Percentiles rank a stretch among this genome's conserved stretches.
phyloP scores from a whole-genome alignment of 345 rosid genomes.

The Euphorbia pulcherrima region DNA sequence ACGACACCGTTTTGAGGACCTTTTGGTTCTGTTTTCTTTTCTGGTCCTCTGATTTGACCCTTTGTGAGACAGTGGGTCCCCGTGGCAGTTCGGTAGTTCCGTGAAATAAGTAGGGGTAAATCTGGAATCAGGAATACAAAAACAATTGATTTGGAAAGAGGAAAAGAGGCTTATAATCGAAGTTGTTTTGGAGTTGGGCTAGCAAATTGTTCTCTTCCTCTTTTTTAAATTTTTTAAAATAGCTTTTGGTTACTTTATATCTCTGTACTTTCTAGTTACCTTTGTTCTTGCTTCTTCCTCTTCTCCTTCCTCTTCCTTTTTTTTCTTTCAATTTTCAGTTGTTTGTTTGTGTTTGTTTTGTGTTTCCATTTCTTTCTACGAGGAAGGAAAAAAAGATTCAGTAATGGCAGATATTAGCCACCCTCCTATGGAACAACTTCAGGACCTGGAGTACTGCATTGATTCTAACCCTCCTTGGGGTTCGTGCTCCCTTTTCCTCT shows the following conservation, averaged over 20 bases:
- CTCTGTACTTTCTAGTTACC: constrained; percentile 27
- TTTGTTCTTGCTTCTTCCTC: constrained; percentile 29
- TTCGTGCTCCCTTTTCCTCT: constrained; percentile 8
- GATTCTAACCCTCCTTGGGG: constrained; percentile 41
- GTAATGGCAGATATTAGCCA: constrained; percentile 31
- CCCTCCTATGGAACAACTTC: constrained; percentile 37
- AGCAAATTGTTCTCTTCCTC: constrained; percentile 34
- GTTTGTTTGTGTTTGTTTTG: not conserved
- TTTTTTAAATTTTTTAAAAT: constrained; percentile 4
- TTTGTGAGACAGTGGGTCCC: not conserved
- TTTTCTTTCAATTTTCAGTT: not conserved
- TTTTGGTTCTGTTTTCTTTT: not conserved
- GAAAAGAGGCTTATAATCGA: constrained; percentile 8
- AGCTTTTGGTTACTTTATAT: constrained; percentile 48
- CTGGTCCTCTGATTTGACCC: constrained; percentile 6
- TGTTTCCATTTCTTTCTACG: not conserved
- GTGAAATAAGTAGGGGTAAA: constrained; percentile 11
- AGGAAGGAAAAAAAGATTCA: not conserved
- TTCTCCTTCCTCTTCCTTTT: constrained; percentile 8
- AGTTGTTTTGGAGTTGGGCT: constrained; percentile 26
- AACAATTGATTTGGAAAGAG: too few species aligned
- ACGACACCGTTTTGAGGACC: constrained; percentile 2
- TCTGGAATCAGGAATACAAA: not conserved
- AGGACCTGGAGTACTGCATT: constrained; percentile 37
- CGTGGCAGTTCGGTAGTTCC: constrained; percentile 25